Evolutionary conservation across 139 green algal genomes (phyloP).

Genomic region (Dunaliella primolecta): DNA sequence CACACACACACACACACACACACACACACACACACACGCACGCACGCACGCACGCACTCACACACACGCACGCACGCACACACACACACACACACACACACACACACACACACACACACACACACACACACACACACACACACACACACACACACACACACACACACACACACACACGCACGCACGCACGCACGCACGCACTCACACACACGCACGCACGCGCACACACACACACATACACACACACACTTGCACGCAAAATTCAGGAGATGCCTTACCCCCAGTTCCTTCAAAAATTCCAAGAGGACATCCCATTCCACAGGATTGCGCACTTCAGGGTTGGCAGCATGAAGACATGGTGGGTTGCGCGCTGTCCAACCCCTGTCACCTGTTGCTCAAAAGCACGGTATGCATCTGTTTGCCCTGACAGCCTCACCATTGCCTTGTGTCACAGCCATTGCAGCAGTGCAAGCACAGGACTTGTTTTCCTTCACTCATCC

Average conservation of each 20-base stretch:
- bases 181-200: not conserved
- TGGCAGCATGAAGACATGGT: slow-evolving; percentile 40
- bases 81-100: not conserved
- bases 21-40: too few relatives aligned
- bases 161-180: not conserved
- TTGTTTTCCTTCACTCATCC: too few relatives aligned
- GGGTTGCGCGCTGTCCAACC: not conserved
- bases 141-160: not conserved
- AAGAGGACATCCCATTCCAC: slow-evolving; percentile 46
- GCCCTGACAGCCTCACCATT: not conserved
- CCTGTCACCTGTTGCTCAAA: not conserved
- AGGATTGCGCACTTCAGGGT: slow-evolving; percentile 44
- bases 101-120: not conserved
- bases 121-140: not conserved
- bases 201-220: not conserved
- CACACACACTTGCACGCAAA: not conserved
- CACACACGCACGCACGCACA: not conserved
- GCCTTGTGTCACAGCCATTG: too few relatives aligned
- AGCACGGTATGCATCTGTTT: not conserved
- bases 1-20: too few relatives aligned
- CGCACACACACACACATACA: not conserved
- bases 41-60: not conserved
- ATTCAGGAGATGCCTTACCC: slow-evolving; percentile 29
- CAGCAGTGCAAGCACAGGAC: too few relatives aligned
- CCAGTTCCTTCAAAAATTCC: slow-evolving; percentile 29